Percentiles rank a stretch among this genome's conserved stretches.
Conservation (phyloP, 495 filamentous ascomycete genomes). For the Elasticomyces elasticus region DNA sequence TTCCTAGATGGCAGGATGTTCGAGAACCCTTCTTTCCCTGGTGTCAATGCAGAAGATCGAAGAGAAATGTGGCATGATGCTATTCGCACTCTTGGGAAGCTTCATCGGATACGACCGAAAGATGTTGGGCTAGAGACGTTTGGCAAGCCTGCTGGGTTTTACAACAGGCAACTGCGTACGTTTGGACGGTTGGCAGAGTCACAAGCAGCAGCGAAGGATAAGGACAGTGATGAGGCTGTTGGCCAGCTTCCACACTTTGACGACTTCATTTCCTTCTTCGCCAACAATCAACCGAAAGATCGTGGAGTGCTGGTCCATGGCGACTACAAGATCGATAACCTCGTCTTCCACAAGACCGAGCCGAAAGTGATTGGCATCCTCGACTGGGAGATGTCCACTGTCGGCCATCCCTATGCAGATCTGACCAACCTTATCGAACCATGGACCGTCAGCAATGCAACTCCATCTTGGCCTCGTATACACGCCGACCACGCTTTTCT, state of each 20-base stretch:
- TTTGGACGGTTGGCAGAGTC: slow-evolving; percentile 65
- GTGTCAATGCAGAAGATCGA: slow-evolving; percentile 56
- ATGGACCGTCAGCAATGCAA: slow-evolving; percentile 34
- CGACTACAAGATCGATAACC: slow-evolving; percentile 95
- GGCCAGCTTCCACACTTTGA: slow-evolving; percentile 74
- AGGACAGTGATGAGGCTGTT: slow-evolving; percentile 63
- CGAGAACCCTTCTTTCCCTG: slow-evolving; percentile 73
- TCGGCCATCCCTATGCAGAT: slow-evolving; percentile 86
- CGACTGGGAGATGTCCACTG: slow-evolving; percentile 65
- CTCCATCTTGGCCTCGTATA: slow-evolving; percentile 24
- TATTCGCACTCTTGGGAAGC: slow-evolving; percentile 65
- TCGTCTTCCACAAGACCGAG: slow-evolving; percentile 84
- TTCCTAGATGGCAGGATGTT: slow-evolving; percentile 88
- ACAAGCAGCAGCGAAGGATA: slow-evolving; percentile 65
- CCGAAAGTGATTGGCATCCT: slow-evolving; percentile 82
- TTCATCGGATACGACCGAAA: slow-evolving; percentile 64
- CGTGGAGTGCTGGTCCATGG: slow-evolving; percentile 77
- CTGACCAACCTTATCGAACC: slow-evolving; percentile 69
- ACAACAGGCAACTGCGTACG: slow-evolving; percentile 73
- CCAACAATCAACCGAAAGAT: slow-evolving; percentile 60
- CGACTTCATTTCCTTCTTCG: slow-evolving; percentile 69
- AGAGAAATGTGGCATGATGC: slow-evolving; percentile 78
- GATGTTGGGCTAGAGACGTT: slow-evolving; percentile 57
- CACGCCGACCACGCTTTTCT: slow-evolving; percentile 41
- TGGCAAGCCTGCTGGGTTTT: slow-evolving; percentile 70